Evolutionary conservation across 208 protist genomes (phyloP).

Genomic region (Leishmania mexicana): DNA sequence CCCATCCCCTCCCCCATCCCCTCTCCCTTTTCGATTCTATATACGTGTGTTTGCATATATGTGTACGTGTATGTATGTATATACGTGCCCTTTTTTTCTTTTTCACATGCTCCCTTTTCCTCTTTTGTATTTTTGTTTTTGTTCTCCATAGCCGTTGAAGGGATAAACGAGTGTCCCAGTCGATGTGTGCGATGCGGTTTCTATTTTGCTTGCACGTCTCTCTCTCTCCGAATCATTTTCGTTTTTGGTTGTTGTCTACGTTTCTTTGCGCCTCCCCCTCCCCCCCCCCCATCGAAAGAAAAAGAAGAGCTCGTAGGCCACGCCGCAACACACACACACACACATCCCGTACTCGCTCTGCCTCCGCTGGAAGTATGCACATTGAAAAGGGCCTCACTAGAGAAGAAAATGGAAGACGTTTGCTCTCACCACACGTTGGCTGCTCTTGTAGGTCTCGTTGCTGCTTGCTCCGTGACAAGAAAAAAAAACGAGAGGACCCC

Average conservation of each 20-base stretch:
- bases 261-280: neutral
- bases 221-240: neutral
- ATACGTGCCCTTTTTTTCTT: neutral
- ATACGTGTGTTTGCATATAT: neutral
- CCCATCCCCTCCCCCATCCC: neutral
- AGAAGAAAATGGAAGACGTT: neutral
- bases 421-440: neutral
- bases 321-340: neutral
- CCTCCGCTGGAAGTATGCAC: too few species aligned
- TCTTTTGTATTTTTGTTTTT: slow-evolving; percentile 1
- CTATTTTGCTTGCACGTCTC: neutral
- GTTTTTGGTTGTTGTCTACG: neutral
- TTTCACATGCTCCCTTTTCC: neutral
- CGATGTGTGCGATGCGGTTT: neutral
- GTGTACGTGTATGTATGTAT: neutral
- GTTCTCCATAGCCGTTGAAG: neutral
- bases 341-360: neutral
- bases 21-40: neutral
- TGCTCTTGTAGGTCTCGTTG: neutral
- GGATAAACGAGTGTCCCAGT: neutral
- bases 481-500: too few species aligned
- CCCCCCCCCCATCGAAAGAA: neutral
- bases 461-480: neutral
- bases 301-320: neutral
- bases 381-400: neutral